Evolutionary conservation across 2,329 filamentous ascomycete genomes (phyloP).

Genomic region (Penicillium sp.): DNA sequence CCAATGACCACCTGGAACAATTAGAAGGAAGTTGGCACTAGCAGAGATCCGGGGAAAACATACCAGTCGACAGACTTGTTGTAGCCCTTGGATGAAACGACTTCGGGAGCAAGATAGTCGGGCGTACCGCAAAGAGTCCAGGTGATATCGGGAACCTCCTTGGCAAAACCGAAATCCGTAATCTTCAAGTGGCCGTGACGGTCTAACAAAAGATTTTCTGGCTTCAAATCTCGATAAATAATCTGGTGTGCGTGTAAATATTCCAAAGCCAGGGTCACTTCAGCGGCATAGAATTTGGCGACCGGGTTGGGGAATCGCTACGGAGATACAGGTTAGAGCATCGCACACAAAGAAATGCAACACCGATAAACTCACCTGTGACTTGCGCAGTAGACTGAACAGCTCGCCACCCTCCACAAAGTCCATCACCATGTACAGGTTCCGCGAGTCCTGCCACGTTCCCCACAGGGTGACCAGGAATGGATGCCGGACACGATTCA

Average conservation of each 20-base stretch:
- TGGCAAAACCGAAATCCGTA: slow-evolving; percentile 97
- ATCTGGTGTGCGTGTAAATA: slow-evolving; percentile 94
- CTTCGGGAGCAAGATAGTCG: slow-evolving; percentile 94
- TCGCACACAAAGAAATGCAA: neutral
- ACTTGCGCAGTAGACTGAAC: slow-evolving; percentile 92
- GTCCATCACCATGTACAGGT: slow-evolving; percentile 99
- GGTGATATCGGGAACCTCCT: slow-evolving; percentile 96
- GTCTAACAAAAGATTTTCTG: slow-evolving; percentile 88
- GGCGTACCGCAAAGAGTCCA: slow-evolving; percentile 98
- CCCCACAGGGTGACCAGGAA: slow-evolving; percentile 98
- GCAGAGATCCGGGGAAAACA: slow-evolving; percentile 39
- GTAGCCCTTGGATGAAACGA: slow-evolving; percentile 98
- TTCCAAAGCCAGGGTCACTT: slow-evolving; percentile 92
- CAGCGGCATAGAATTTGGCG: slow-evolving; percentile 97
- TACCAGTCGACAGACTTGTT: slow-evolving; percentile 99
- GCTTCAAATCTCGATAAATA: slow-evolving; percentile 96
- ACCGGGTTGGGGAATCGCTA: slow-evolving; percentile 98
- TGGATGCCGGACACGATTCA: slow-evolving; percentile 94
- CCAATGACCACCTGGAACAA: slow-evolving; percentile 82
- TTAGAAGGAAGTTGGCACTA: slow-evolving; percentile 1
- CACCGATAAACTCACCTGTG: slow-evolving; percentile 60
- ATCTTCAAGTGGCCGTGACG: slow-evolving; percentile 94
- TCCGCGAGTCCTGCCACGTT: slow-evolving; percentile 92
- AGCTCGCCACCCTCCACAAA: slow-evolving; percentile 98
- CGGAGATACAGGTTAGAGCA: neutral